Evolutionary conservation across 495 filamentous ascomycete genomes (phyloP).

Genomic region (Aspergillus indologenus): DNA sequence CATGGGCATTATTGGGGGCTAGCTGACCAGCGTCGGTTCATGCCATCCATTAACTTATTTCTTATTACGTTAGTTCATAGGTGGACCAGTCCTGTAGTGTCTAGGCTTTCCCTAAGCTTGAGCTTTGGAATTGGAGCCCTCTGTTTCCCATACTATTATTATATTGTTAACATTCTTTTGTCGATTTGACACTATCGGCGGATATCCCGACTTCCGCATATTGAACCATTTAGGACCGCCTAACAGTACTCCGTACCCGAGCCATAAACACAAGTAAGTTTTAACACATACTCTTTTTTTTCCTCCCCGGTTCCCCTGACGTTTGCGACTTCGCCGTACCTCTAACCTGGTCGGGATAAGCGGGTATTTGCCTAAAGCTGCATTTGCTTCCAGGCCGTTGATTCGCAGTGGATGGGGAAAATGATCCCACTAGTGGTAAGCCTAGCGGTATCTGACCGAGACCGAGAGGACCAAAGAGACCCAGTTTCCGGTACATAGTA

Average conservation of each 20-base stretch:
- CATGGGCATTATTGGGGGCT: not conserved
- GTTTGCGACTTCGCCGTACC: slow-evolving; percentile 5
- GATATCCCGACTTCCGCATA: slow-evolving; percentile 22
- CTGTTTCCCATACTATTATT: no score
- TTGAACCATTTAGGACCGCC: slow-evolving; percentile 12
- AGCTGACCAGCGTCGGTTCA: slow-evolving; percentile 8
- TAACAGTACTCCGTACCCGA: slow-evolving; percentile 10
- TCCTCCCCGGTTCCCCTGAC: not conserved
- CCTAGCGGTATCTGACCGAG: not conserved
- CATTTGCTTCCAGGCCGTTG: slow-evolving; percentile 15
- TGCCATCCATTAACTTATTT: slow-evolving; percentile 16
- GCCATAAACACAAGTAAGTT: no score
- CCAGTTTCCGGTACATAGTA: not conserved
- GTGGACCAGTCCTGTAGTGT: not conserved
- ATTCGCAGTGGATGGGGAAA: not conserved
- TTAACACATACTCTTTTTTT: no score
- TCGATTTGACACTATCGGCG: slow-evolving; percentile 15
- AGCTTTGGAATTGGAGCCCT: no score
- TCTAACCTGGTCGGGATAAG: slow-evolving; percentile 20
- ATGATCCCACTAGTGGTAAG: slow-evolving; percentile 1
- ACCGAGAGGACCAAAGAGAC: no score
- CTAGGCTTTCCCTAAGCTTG: slow-evolving; percentile 13
- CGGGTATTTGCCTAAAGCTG: slow-evolving; percentile 11
- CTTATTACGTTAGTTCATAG: slow-evolving; percentile 14
- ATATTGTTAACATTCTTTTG: no score